Conservation (phyloP, 1,139 yeast species). For the Geotrichum fermentans region DNA sequence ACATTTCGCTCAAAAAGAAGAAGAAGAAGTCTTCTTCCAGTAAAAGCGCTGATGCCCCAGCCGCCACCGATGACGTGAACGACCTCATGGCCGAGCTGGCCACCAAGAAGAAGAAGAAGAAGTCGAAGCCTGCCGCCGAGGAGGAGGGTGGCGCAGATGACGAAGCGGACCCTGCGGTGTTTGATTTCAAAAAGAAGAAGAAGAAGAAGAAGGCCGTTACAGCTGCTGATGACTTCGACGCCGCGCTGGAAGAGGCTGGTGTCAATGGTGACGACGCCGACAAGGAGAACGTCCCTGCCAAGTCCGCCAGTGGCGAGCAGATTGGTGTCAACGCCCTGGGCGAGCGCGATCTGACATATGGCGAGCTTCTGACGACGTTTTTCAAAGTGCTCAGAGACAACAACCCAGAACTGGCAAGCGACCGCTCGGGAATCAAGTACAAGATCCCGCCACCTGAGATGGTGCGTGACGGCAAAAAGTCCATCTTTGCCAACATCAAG, state of each 20-base stretch:
- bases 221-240: constrained; percentile 73
- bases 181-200: constrained; percentile 77
- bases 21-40: constrained; percentile 66
- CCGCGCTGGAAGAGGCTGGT: constrained; percentile 87
- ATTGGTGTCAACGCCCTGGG: constrained; percentile 33
- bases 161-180: constrained; percentile 57
- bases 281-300: too few species aligned
- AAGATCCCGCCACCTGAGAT: constrained; percentile 97
- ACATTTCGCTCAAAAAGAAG: constrained; percentile 50
- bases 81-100: constrained; percentile 46
- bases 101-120: constrained; percentile 49
- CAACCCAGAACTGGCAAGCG: constrained; percentile 97
- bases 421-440: constrained; percentile 84
- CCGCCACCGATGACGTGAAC: constrained; percentile 41
- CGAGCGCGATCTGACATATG: constrained; percentile 67
- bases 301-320: constrained; percentile 20
- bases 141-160: too few species aligned
- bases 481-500: constrained; percentile 91
- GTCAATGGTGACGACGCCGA: too few species aligned
- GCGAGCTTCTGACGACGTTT: constrained; percentile 73
- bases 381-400: constrained; percentile 80
- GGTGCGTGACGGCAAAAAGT: constrained; percentile 97
- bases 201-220: constrained; percentile 61
- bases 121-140: too few species aligned
- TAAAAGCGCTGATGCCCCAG: constrained; percentile 33